Evolutionary conservation across 495 filamentous ascomycete genomes (phyloP), one percentile per base, ranked within the genome.

Genomic region (Opeltia flavorubescens): DNA sequence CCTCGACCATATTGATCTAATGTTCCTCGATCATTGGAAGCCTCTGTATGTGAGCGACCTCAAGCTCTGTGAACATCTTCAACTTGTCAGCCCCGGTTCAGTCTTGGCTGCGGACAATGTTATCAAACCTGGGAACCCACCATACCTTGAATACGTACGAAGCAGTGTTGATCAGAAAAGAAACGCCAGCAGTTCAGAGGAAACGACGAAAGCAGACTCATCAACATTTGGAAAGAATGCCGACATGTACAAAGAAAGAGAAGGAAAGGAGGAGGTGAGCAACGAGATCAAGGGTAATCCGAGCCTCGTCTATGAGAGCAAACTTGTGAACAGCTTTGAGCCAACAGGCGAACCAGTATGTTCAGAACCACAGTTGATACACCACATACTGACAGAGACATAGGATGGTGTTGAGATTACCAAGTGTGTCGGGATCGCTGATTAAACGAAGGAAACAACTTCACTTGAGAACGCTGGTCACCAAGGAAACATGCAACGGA

Each of bases 391-490:
- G 38, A 41, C 38, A 25, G 9, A 13, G 17, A 13, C 12, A 5
- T 44, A 86, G 79, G 84, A 86, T 64, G 83, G 73, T 1, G 56
- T 88, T 40, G 84, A 88, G 55, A 76, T 87, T 26, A 78, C 81
- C 2, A 68, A 66, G 47, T 87, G 83, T 58, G 59, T 76, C 3
- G 72, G 69, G 34, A 59, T 71, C 25, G 15, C 46, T 25, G 33
- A 21, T 27, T 28, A 53, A 21, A 15, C n/a, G n/a, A n/a, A 18
- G 12, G 44, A 31, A 30, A n/a, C 9, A 17, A 31, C 18, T 18
- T 21, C 17, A 51, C 18, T 47, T n/a, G n/a, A n/a, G n/a, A n/a
- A 2, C 30, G 20, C 15, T 34, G 39, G 43, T 35, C n/a, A 39
- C 25, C 44, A 42, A 38, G 28, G 39, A 40, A 8, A 24, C 5